Evolutionary conservation across 2,329 filamentous ascomycete species (phyloP), one percentile per base, ranked within the genome.

Genomic region (Colletotrichum sp.): DNA sequence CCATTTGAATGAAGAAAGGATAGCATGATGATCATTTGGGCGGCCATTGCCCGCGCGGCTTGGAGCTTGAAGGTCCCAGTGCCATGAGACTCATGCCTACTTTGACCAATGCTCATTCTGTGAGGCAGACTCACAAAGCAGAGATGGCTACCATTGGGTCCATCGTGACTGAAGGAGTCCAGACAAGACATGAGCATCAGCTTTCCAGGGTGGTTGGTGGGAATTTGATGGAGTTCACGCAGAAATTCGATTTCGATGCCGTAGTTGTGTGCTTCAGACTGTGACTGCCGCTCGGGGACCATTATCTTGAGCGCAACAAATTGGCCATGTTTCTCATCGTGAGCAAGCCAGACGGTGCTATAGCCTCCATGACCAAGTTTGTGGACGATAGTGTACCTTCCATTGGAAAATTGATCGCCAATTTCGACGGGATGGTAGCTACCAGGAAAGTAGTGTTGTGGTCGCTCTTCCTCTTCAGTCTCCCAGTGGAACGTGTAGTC

Each of bases 41-140:
- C 59, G 0, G 28, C 7, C 8, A 62, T 62, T 62, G 59, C 59
- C 6, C 59, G 16, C 1, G 28, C 59, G 2, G 1, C 59, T 13
- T 34, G 26, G 0, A 62, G 0, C 2, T 30, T 12, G 18, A 62
- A 62, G 0, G 18, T 30, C 0, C 26, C 24, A 6, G 0, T n/a
- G 1, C 59, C 26, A 0, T 62, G 8, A 10, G 26, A n/a, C 12
- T n/a, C 30, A 13, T n/a, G n/a, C 10, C 30, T 62, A 7, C 26
- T 62, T 32, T 32, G 59, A 0, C 26, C 26, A n/a, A 62, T 1
- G 5, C 26, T 62, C 0, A 62, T 32, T 2, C 59, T 28, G 5
- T n/a, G 28, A 0, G 26, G 59, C 10, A 32, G 21, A 18, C 55
- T 59, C 13, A 59, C 55, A 3, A 59, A 10, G 55, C 55, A 59